Base-by-base conservation (phyloP, 208 protist species). In the Acanthamoeba royreba region DNA sequence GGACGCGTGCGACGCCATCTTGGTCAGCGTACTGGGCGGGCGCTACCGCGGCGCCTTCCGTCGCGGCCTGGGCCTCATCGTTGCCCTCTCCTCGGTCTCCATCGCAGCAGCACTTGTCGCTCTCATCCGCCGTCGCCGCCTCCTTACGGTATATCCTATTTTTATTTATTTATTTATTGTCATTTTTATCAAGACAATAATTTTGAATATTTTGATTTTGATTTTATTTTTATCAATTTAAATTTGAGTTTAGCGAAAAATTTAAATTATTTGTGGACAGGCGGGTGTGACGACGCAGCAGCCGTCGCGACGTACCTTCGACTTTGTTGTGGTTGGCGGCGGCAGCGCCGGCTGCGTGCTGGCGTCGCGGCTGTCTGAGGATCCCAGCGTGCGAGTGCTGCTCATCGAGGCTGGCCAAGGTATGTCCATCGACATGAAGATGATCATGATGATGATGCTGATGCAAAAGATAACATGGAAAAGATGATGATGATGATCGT, bases 291-390 rank as follows among this genome's bases (percentile, higher is more conserved):
- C 13, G 63, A 77, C 63, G 13, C 35, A 15, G 8, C 35, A 31
- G 13, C 63, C 63, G 7, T 28, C 63, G n/a, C 63, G 63, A 28
- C 63, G 35, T 77, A 15, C 35, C 11, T 91, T 91, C 28, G 85
- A 91, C 45, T 91, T 45, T 28, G 52, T 93, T 13, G 66, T 93
- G 0, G 66, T 93, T 4, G 89, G 89, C 11, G 89, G 66, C 8
- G 89, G 89, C 33, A 55, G 38, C 38, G 89, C 89, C 25, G 89
- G 89, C n/a, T 93, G 89, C 43, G 72, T 85, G 35, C 31, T 93
- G 22, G 89, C 89, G 7, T 15, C 40, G 7, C 58, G 89, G 22
- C 46, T 93, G 43, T 93, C 89, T 19, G 89, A 93, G 28, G 89
- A 93, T 33, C 89, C 63, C 28, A 42, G 47, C n/a, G 33, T 93